These are phyloP conservation scores for Xylaria castorea DNA, from an alignment of 495 filamentous ascomycete genomes.

Conservation along the genomic window DNA sequence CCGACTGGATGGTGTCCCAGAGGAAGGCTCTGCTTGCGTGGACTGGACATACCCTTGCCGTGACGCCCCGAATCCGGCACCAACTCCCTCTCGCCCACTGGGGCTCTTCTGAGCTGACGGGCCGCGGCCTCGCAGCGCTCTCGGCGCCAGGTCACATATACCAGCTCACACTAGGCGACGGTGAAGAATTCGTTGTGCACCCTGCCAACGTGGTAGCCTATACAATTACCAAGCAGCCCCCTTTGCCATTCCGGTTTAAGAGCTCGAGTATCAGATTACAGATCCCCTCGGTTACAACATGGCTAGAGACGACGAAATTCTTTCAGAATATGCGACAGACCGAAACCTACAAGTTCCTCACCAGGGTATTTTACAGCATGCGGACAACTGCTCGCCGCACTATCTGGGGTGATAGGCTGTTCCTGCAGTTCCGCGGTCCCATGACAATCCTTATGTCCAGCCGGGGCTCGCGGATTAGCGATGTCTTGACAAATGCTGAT, in stretches of 20 bases:
- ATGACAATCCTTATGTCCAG: slow-evolving; percentile 85
- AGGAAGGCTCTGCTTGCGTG: slow-evolving; percentile 87
- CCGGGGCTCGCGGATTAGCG: slow-evolving; percentile 73
- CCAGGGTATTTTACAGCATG: slow-evolving; percentile 64
- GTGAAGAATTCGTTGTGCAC: slow-evolving; percentile 87
- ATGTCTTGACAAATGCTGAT: slow-evolving; percentile 75
- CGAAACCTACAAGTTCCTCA: slow-evolving; percentile 70
- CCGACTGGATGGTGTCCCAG: slow-evolving; percentile 93
- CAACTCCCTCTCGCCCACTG: slow-evolving; percentile 83
- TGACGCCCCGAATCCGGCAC: slow-evolving; percentile 75
- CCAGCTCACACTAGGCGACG: slow-evolving; percentile 74
- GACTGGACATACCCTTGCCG: slow-evolving; percentile 86
- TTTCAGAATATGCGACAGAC: slow-evolving; percentile 72
- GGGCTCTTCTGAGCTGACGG: slow-evolving; percentile 87
- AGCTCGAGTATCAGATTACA: slow-evolving; percentile 79
- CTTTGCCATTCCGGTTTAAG: slow-evolving; percentile 83
- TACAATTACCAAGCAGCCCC: slow-evolving; percentile 72
- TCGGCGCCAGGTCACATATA: slow-evolving; percentile 87
- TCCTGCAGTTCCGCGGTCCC: slow-evolving; percentile 87
- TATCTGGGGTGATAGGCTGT: slow-evolving; percentile 94
- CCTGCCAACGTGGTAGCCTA: slow-evolving; percentile 91
- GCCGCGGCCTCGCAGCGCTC: slow-evolving; percentile 84
- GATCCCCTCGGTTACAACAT: slow-evolving; percentile 67
- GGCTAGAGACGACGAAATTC: slow-evolving; percentile 67
- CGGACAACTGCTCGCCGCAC: slow-evolving; percentile 77